phyloP scores from a whole-genome alignment of 2,329 filamentous ascomycete species.

The Chaetoscypha palmicola region DNA sequence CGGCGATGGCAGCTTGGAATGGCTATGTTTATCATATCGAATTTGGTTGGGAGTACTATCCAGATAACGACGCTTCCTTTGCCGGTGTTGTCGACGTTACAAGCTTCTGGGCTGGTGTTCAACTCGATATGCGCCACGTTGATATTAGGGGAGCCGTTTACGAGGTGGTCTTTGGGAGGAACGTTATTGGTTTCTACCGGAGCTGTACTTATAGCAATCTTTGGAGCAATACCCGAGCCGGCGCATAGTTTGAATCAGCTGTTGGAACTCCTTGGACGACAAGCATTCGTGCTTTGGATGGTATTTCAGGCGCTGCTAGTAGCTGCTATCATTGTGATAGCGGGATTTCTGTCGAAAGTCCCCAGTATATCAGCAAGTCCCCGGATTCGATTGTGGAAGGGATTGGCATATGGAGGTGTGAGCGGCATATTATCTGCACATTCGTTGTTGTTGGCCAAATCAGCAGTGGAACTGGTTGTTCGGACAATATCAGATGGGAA shows the following conservation, averaged over 20 bases:
- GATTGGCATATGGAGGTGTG: conserved; percentile 81
- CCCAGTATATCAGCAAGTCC: conserved; percentile 51
- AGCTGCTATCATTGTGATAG: conserved; percentile 55
- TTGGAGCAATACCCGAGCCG: conserved; percentile 88
- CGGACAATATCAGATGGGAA: conserved; percentile 74
- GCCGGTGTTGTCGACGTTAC: conserved; percentile 87
- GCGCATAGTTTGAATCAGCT: conserved; percentile 83
- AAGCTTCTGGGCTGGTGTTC: conserved; percentile 94
- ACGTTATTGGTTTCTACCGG: conserved; percentile 82
- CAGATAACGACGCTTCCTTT: conserved; percentile 95
- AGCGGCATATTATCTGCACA: conserved; percentile 93
- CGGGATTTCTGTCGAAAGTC: conserved; percentile 48
- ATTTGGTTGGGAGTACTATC: conserved; percentile 89
- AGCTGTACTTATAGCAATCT: conserved; percentile 86
- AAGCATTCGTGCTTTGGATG: conserved; percentile 85
- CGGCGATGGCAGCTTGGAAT: conserved; percentile 96
- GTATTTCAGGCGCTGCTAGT: conserved; percentile 69
- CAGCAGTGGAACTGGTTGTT: conserved; percentile 89
- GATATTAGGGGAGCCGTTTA: conserved; percentile 89
- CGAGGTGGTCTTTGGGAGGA: conserved; percentile 82
- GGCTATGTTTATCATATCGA: conserved; percentile 93
- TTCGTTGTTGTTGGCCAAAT: conserved; percentile 88
- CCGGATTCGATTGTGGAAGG: conserved; percentile 67
- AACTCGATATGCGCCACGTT: conserved; percentile 96
- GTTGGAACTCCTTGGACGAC: conserved; percentile 63